Conservation (phyloP, 2,329 filamentous ascomycete genomes). For the Hirsutella thompsonii region DNA sequence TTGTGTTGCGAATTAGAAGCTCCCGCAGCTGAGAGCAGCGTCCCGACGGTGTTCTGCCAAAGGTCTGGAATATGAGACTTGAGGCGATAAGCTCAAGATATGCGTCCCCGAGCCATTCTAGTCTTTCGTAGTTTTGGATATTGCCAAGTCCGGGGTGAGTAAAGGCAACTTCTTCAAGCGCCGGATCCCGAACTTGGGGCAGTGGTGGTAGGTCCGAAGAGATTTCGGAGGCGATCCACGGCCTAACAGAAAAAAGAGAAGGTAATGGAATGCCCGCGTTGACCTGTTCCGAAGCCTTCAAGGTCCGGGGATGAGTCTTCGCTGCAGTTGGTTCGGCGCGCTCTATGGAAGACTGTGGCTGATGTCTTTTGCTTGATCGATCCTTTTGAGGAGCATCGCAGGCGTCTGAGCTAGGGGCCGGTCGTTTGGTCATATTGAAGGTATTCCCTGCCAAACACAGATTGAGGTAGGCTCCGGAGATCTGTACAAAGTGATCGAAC, state of each 20-base stretch:
- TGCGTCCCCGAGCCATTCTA: constrained; percentile 84
- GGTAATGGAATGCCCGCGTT: constrained; percentile 6
- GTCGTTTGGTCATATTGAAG: constrained; percentile 24
- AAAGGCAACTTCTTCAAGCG: constrained; percentile 50
- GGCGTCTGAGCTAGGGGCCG: constrained; percentile 1
- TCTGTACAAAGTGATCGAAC: no score
- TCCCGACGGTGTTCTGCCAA: constrained; percentile 51
- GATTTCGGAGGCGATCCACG: constrained; percentile 39
- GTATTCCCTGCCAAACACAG: background rate
- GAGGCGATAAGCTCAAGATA: constrained; percentile 70
- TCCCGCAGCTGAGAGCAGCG: constrained; percentile 67
- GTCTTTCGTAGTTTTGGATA: constrained; percentile 52
- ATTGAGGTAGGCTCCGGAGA: no score
- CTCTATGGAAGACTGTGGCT: background rate
- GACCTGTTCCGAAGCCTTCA: background rate
- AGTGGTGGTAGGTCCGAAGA: constrained; percentile 38
- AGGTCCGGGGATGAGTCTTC: background rate
- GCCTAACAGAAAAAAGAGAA: constrained; percentile 13
- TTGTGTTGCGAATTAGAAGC: constrained; percentile 67
- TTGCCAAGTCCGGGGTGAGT: constrained; percentile 44
- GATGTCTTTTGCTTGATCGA: constrained; percentile 5
- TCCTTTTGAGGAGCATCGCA: background rate
- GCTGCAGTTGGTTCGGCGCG: background rate
- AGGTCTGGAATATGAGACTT: constrained; percentile 61
- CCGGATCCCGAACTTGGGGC: constrained; percentile 45